Conservation (phyloP, 139 green algal genomes). For the Raphidocelis subcapitata region DNA sequence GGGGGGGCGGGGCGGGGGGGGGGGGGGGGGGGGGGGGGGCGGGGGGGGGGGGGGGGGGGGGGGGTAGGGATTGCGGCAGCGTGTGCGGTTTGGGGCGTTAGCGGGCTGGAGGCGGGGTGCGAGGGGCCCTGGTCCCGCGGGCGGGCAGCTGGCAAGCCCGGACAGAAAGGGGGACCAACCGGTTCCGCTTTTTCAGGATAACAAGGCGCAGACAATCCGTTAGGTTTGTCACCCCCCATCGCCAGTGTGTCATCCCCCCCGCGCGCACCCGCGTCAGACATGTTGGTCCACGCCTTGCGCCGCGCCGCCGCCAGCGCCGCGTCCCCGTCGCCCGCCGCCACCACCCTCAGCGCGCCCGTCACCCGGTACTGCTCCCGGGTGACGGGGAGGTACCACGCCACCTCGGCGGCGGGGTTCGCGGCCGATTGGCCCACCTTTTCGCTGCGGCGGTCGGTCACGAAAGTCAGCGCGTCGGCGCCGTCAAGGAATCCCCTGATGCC, state of each 20-base stretch:
- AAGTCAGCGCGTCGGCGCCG: conserved; percentile 56
- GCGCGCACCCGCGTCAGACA: conserved; percentile 30
- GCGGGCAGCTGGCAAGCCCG: not conserved
- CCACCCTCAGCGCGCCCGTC: conserved; percentile 48
- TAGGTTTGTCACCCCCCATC: not conserved
- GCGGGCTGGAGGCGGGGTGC: not conserved
- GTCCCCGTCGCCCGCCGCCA: conserved; percentile 36
- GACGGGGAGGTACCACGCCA: conserved; percentile 78
- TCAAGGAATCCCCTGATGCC: conserved; percentile 67
- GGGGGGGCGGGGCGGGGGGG: not conserved
- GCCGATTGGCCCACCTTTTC: conserved; percentile 57
- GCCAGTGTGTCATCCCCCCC: not conserved
- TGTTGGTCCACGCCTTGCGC: conserved; percentile 24
- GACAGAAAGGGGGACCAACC: too few relatives aligned
- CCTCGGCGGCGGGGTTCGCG: conserved; percentile 51
- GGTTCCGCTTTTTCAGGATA: too few relatives aligned
- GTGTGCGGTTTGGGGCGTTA: not conserved
- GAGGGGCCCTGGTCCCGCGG: not conserved
- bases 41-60: not conserved
- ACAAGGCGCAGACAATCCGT: too few relatives aligned
- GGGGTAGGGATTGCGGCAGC: not conserved
- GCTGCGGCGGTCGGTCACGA: conserved; percentile 62
- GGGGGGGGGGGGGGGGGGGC: too few relatives aligned
- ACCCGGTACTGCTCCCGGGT: conserved; percentile 73
- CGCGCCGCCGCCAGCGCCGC: conserved; percentile 27